Base-by-base conservation (phyloP, 78 protist genomes). In the Dictyostelium brefeldianum region DNA sequence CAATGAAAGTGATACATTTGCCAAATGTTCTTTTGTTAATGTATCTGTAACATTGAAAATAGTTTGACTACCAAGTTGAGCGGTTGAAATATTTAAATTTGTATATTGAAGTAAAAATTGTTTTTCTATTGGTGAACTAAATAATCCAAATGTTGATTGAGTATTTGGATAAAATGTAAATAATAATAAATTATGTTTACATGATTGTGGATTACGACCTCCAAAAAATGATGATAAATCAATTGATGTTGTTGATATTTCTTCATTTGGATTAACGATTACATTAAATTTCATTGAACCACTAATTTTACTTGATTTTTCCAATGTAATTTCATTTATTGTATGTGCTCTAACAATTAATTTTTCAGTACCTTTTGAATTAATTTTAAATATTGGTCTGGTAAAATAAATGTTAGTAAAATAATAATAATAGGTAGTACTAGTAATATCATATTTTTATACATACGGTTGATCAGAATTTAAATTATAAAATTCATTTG, bases 161-260 rank as follows among this genome's bases (percentile, higher is more conserved):
- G 22, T 8, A 57, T 57, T 57, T 25, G 8, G 43, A 62, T 9
- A 65, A 69, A 53, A 1, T 62, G 41, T 31, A 53, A 82, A 70
- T 8, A 82, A 31, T 12, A 82, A 56, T 8, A 56, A 36, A 41
- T 41, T 57, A 17, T 46, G 5, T 22, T 70, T 73, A 31, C 71
- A 79, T 29, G 17, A 9, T 3, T 31, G 11, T 22, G 57, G 50
- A 46, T 77, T 83, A 15, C 65, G 36, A 5, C 77, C 81, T 3
- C 92, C 92, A 84, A 84, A 84, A 48, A 74, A 84, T 1, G 46
- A 43, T 18, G 83, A 9, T 41, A 84, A 46, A 62, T 84, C 92
- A 11, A 84, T 22, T 46, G 15, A 20, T 8, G 22, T 25, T 47
- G 56, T 46, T 46, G 56, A 22, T 43, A 9, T 22, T 22, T 22